Percentiles rank a stretch among this genome's conserved stretches.
These are phyloP conservation scores for Tuber umbilicatum DNA, from an alignment of 495 filamentous ascomycete species.

Conservation along the genomic window DNA sequence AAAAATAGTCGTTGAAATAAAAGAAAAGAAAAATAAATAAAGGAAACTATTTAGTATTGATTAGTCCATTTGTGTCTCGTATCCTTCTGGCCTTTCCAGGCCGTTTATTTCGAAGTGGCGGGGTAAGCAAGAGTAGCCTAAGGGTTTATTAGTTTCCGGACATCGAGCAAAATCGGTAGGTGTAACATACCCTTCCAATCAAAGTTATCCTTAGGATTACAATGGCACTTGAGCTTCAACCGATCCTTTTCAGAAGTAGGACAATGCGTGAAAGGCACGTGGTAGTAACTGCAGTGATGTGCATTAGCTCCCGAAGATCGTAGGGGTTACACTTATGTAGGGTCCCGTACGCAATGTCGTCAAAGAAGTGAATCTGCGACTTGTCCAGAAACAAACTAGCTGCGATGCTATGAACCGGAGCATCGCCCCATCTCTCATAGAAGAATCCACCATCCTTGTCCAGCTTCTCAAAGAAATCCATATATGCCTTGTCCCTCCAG, in stretches of 20 bases:
- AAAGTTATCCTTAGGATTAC: constrained; percentile 94
- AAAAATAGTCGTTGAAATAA: constrained; percentile 19
- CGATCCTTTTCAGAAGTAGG: constrained; percentile 76
- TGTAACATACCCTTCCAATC: constrained; percentile 88
- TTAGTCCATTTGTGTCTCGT: constrained; percentile 61
- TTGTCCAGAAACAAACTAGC: constrained; percentile 78
- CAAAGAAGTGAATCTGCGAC: constrained; percentile 94
- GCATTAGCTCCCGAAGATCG: constrained; percentile 5
- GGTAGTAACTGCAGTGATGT: constrained; percentile 60
- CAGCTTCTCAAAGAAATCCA: constrained; percentile 71
- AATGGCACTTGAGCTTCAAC: constrained; percentile 78
- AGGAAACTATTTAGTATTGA: constrained; percentile 5
- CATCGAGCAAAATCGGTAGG: neutral
- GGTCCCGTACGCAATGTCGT: constrained; percentile 66
- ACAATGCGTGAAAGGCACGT: constrained; percentile 98
- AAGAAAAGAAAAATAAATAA: neutral
- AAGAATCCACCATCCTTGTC: constrained; percentile 85
- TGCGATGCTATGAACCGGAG: constrained; percentile 89
- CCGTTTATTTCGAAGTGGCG: constrained; percentile 76
- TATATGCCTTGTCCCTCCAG: constrained; percentile 71
- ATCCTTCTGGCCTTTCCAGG: constrained; percentile 73
- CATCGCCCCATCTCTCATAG: constrained; percentile 90
- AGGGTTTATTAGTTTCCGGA: neutral
- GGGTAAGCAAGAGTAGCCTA: constrained; percentile 58
- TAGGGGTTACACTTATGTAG: neutral